Conservation (phyloP, 1,139 yeast genomes). For the Martiniozyma asiatica region DNA sequence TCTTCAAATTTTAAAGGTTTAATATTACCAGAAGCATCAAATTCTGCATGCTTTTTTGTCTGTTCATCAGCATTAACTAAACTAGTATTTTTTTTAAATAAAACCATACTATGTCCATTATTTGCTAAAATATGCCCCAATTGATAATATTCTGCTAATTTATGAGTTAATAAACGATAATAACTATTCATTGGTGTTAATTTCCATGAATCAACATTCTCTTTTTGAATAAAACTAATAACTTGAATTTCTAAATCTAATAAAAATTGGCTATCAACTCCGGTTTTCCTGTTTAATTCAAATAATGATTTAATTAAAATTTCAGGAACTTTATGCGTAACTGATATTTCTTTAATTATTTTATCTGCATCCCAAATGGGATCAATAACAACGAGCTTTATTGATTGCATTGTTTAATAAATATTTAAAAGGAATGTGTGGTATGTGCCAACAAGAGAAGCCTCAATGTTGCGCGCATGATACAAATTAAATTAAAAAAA, state of each 20-base stretch:
- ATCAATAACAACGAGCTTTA: conserved; percentile 5
- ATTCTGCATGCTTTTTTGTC: conserved; percentile 18
- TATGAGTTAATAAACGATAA: conserved; percentile 54
- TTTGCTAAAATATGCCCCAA: conserved; percentile 39
- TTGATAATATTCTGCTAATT: conserved; percentile 54
- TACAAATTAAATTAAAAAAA: no score
- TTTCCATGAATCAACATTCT: conserved; percentile 30
- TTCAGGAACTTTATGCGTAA: conserved; percentile 16
- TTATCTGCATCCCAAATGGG: conserved; percentile 9
- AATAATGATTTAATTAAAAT: conserved; percentile 20
- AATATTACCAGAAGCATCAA: conserved; percentile 22
- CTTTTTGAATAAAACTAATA: conserved; percentile 27
- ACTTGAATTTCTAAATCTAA: conserved; percentile 40
- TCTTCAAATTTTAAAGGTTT: conserved; percentile 20
- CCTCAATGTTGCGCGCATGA: no score
- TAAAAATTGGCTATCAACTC: conserved; percentile 26
- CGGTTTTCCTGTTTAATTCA: conserved; percentile 15
- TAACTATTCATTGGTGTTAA: conserved; percentile 52
- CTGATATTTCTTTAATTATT: conserved; percentile 13
- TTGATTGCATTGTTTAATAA: no score
- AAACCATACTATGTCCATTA: conserved; percentile 36
- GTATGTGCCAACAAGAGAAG: no score
- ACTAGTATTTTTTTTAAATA: conserved; percentile 25
- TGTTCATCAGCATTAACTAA: conserved; percentile 23
- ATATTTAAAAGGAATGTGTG: no score